Base-by-base conservation (phyloP, 495 filamentous ascomycete species). In the Hypomontagnella monticulosa region DNA sequence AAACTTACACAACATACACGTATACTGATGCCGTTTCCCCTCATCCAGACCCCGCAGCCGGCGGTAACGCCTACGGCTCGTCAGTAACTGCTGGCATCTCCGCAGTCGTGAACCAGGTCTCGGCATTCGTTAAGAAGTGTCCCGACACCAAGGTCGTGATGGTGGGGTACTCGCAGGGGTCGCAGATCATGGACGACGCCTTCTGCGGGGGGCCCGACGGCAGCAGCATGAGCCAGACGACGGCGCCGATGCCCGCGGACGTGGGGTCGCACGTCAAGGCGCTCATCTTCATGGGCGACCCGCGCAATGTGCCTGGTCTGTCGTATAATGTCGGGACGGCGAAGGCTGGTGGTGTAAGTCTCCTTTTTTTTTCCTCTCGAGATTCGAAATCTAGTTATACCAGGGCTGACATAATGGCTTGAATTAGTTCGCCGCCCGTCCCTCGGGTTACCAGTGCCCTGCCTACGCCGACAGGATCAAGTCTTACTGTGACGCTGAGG, bases 271-370 rank as follows among this genome's bases (percentile, higher is more conserved):
- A 77, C 67, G 75, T 86, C 43, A 82, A 81, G 55, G 83, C 80
- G 5, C 78, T 76, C 11, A 83, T 86, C 55, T 77, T 81, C 65
- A 80, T 83, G 79, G 83, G 83, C 23, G 77, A 84, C 58, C 83
- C 83, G 5, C 73, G 81, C 9, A 78, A 79, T 69, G 69, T 66
- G 8, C 60, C 71, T 4, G 83, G 82, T 0, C 66, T 81, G 33
- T 65, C 86, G 0, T 88, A 88, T 68, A 80, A 87, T 49, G 85
- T 88, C 55, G 86, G 87, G 12, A 87, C 83, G 12, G 88, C 84
- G 69, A 66, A 59, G 30, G 79, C 79, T 8, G 71, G 78, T 44
- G 86, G 86, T 12, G 87, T 88, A 82, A 77, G 85, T 79, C 0
- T 30, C 34, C 47, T n/a, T 34, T 12, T n/a, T 37, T 43, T 34